Evolutionary conservation across 2,329 filamentous ascomycete species (phyloP).

Genomic region (Xylariaceae sp.): DNA sequence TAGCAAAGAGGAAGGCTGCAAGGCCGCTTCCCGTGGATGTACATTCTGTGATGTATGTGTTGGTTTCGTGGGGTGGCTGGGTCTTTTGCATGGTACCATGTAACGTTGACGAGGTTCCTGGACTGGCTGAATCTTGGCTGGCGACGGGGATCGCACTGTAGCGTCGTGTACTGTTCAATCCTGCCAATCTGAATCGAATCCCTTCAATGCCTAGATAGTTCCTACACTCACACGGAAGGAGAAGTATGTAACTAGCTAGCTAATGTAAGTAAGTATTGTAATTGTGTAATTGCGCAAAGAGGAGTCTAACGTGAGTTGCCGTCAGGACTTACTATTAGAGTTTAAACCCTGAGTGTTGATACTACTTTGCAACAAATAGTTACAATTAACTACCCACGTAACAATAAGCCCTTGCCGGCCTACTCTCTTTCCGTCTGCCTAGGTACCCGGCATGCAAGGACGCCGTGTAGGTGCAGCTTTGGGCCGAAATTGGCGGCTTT

Average conservation of each 20-base stretch:
- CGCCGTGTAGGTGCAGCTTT: constrained; percentile 15
- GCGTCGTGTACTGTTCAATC: not conserved
- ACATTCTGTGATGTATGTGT: constrained; percentile 19
- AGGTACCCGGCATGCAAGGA: constrained; percentile 5
- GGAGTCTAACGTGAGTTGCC: not conserved
- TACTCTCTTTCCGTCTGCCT: constrained; percentile 7
- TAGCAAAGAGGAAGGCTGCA: constrained; percentile 24
- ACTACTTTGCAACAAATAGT: too few species aligned
- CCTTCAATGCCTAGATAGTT: not conserved
- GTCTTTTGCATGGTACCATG: constrained; percentile 16
- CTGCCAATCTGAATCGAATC: too few species aligned
- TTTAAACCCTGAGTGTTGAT: too few species aligned
- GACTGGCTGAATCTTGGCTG: constrained; percentile 23
- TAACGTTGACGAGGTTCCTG: constrained; percentile 19
- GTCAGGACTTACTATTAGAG: not conserved
- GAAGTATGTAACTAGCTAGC: too few species aligned
- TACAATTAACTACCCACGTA: too few species aligned
- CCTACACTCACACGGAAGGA: too few species aligned
- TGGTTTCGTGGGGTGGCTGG: constrained; percentile 26
- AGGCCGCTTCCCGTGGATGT: constrained; percentile 22
- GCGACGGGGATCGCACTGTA: not conserved
- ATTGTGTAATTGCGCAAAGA: not conserved
- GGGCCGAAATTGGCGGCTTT: constrained; percentile 27
- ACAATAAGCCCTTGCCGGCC: not conserved
- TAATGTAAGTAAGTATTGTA: too few species aligned